phyloP scores from a whole-genome alignment of 352 stramenopile species.

The Phytophthora rubi region DNA sequence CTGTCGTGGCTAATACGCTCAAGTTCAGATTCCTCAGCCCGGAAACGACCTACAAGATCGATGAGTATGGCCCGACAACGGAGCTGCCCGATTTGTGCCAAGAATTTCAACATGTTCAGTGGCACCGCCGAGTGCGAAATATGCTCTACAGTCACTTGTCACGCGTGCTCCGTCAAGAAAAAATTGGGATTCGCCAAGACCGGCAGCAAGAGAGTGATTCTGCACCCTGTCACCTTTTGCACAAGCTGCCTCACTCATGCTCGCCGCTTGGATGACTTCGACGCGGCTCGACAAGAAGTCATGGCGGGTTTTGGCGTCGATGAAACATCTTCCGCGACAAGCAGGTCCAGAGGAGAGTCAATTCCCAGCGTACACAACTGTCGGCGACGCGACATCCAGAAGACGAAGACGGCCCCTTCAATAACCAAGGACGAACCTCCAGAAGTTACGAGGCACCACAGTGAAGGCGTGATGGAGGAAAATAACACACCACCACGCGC shows the following conservation, averaged over 20 bases:
- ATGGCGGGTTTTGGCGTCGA: conserved; percentile 15
- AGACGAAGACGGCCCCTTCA: conserved; percentile 1
- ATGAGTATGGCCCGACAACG: conserved; percentile 20
- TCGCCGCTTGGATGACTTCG: conserved; percentile 29
- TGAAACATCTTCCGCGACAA: conserved; percentile 2
- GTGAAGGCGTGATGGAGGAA: conserved; percentile 16
- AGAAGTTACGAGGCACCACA: conserved; percentile 10
- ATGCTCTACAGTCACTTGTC: conserved; percentile 37
- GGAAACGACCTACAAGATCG: conserved; percentile 15
- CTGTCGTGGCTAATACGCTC: conserved; percentile 44
- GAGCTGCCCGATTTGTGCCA: conserved; percentile 40
- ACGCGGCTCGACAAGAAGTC: conserved; percentile 37
- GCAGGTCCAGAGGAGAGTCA: conserved; percentile 2
- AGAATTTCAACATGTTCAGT: conserved; percentile 37
- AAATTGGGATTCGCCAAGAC: conserved; percentile 35
- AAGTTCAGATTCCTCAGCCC: conserved; percentile 13
- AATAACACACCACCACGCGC: neutral
- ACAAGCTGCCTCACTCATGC: conserved; percentile 37
- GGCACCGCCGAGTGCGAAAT: conserved; percentile 29
- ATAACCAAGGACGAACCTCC: conserved; percentile 11
- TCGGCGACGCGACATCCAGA: conserved; percentile 23
- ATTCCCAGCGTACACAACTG: conserved; percentile 25
- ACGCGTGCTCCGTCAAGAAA: conserved; percentile 39
- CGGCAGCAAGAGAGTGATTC: conserved; percentile 28
- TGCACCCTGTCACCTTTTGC: conserved; percentile 36